Percentiles rank a stretch among this genome's conserved stretches.
Conservation (phyloP, 257 asterid species). For the Primulina tabacum region DNA sequence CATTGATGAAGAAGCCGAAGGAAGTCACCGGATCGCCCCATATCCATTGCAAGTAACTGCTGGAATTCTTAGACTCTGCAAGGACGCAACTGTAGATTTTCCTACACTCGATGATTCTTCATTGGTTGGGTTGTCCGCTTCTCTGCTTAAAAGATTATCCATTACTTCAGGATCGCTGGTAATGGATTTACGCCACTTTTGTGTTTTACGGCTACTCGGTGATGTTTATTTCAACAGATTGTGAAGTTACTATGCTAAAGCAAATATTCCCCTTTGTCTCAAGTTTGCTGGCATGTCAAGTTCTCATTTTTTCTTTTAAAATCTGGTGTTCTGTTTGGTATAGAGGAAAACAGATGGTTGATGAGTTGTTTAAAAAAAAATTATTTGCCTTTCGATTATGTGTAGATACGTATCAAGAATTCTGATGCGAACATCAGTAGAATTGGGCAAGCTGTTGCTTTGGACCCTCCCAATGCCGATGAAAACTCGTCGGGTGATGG, state of each 20-base stretch:
- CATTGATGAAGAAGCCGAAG: conserved; percentile 18
- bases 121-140: conserved; percentile 70
- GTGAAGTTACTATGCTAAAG: neutral
- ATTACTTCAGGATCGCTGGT: conserved; percentile 91
- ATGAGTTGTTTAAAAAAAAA: conserved; percentile 5
- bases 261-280: neutral
- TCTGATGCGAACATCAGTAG: conserved; percentile 48
- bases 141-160: conserved; percentile 63
- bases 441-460: conserved; percentile 74
- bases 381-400: neutral
- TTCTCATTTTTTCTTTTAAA: neutral
- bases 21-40: conserved; percentile 23
- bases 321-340: neutral
- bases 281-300: neutral
- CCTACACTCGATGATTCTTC: conserved; percentile 48
- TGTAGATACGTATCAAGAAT: conserved; percentile 65
- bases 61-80: conserved; percentile 54
- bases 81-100: conserved; percentile 29
- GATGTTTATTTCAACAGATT: conserved; percentile 5
- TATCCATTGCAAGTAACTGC: conserved; percentile 42
- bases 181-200: neutral
- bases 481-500: conserved; percentile 24
- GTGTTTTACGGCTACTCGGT: neutral
- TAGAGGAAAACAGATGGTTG: neutral
- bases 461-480: conserved; percentile 63